Evolutionary conservation across 331 rosid genomes (phyloP).

Genomic region (Spiraea crenata): DNA sequence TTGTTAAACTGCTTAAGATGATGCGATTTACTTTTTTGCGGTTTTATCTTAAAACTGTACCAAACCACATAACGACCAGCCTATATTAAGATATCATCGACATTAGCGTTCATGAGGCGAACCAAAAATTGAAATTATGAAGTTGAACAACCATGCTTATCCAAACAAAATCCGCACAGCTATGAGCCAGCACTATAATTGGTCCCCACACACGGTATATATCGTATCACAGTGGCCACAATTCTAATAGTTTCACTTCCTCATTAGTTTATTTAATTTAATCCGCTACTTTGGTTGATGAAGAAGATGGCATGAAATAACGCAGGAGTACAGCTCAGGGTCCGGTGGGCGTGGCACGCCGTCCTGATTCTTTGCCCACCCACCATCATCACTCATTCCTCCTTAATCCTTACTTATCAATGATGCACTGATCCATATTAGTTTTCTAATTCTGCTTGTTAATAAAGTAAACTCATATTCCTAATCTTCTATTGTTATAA

Average conservation of each 20-base stretch:
- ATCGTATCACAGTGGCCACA: background rate
- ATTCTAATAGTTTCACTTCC: background rate
- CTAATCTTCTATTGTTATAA: background rate
- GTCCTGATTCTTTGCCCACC: constrained; percentile 9
- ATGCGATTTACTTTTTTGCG: too few species aligned
- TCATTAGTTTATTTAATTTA: background rate
- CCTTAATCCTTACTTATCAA: background rate
- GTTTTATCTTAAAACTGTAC: too few species aligned
- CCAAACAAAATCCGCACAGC: constrained; percentile 23
- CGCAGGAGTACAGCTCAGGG: background rate
- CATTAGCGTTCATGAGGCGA: too few species aligned
- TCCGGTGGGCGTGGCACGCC: background rate
- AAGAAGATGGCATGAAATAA: background rate
- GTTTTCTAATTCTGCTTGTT: background rate
- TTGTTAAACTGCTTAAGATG: too few species aligned
- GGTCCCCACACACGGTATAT: constrained; percentile 9
- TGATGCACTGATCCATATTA: background rate
- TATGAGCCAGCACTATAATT: background rate
- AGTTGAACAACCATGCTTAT: constrained; percentile 13
- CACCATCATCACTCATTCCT: background rate
- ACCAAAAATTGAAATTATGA: too few species aligned
- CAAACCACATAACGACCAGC: too few species aligned
- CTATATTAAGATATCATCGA: too few species aligned
- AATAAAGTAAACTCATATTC: constrained; percentile 10
- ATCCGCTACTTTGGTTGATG: background rate